A percentile compares a stretch with the other conserved stretches of the same genome.
These are phyloP conservation scores for Colletotrichum destructivum DNA, from an alignment of 2,329 filamentous ascomycete genomes.

Conservation along the genomic window DNA sequence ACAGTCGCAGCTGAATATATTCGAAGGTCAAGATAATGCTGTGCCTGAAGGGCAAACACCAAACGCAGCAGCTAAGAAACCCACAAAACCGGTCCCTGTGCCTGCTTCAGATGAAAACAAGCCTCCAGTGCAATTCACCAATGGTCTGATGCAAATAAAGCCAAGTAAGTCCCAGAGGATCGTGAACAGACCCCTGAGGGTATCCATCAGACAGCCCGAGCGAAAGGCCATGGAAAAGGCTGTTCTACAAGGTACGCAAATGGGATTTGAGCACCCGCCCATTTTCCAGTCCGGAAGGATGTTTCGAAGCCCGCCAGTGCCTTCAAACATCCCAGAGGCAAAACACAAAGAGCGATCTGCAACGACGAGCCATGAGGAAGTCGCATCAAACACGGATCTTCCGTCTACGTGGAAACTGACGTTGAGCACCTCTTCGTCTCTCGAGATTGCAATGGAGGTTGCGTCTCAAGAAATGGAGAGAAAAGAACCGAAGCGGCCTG, in stretches of 20 bases:
- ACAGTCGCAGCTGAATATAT: not conserved
- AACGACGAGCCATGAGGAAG: not conserved
- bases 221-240: slow-evolving; percentile 45
- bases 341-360: slow-evolving; percentile 7
- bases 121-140: not conserved
- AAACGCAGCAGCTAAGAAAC: not conserved
- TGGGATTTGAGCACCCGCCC: not conserved
- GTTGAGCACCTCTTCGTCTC: slow-evolving; percentile 49
- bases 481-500: slow-evolving; percentile 41
- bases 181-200: slow-evolving; percentile 18
- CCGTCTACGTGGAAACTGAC: slow-evolving; percentile 50
- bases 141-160: not conserved
- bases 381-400: slow-evolving; percentile 44
- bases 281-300: slow-evolving; percentile 22
- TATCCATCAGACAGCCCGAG: slow-evolving; percentile 32
- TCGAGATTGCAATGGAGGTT: slow-evolving; percentile 51
- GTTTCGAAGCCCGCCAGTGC: slow-evolving; percentile 9
- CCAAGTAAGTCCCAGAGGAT: not conserved
- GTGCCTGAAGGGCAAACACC: not conserved
- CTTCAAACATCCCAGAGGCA: not conserved
- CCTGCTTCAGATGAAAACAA: slow-evolving; percentile 10
- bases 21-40: not conserved
- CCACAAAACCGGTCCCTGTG: not conserved
- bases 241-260: not conserved
- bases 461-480: slow-evolving; percentile 48